phyloP scores from a whole-genome alignment of 2,329 filamentous ascomycete species.

The Pseudogymnoascus sp. region DNA sequence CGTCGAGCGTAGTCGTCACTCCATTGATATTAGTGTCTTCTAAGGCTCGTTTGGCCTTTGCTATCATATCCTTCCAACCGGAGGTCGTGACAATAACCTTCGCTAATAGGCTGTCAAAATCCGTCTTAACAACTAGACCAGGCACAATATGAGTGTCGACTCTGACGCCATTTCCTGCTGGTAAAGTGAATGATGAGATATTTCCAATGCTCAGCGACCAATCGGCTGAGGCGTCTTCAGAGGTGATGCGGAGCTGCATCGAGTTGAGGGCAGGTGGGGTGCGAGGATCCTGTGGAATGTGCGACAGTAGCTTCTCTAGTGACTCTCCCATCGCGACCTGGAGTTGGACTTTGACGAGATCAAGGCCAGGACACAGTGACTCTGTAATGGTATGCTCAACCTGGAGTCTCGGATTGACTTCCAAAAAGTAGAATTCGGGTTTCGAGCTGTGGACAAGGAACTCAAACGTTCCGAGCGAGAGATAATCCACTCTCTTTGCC shows the following conservation, averaged over 20 bases:
- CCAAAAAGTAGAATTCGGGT: slow-evolving; percentile 34
- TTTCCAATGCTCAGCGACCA: slow-evolving; percentile 56
- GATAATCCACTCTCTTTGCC: slow-evolving; percentile 47
- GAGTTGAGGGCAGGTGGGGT: slow-evolving; percentile 29
- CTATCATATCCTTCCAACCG: slow-evolving; percentile 42
- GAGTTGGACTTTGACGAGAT: slow-evolving; percentile 30
- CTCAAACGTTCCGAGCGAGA: slow-evolving; percentile 57
- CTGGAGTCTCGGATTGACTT: slow-evolving; percentile 26
- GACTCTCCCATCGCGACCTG: slow-evolving; percentile 30
- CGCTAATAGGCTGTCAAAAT: slow-evolving; percentile 42
- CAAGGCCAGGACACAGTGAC: slow-evolving; percentile 31
- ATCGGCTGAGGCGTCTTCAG: slow-evolving; percentile 35
- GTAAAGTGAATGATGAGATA: slow-evolving; percentile 47
- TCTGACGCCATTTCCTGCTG: slow-evolving; percentile 47
- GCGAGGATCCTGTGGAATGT: slow-evolving; percentile 28
- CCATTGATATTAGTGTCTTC: slow-evolving; percentile 48
- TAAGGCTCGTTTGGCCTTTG: slow-evolving; percentile 48
- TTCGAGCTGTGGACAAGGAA: slow-evolving; percentile 48
- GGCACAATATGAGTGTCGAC: slow-evolving; percentile 38
- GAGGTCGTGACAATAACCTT: slow-evolving; percentile 40
- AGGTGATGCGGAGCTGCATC: slow-evolving; percentile 39
- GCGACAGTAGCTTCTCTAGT: slow-evolving; percentile 27
- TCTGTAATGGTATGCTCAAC: slow-evolving; percentile 29
- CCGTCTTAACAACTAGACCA: slow-evolving; percentile 36
- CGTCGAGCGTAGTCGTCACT: slow-evolving; percentile 49